Evolutionary conservation across 495 filamentous ascomycete species (phyloP).

Genomic region (Neurospora terricola): DNA sequence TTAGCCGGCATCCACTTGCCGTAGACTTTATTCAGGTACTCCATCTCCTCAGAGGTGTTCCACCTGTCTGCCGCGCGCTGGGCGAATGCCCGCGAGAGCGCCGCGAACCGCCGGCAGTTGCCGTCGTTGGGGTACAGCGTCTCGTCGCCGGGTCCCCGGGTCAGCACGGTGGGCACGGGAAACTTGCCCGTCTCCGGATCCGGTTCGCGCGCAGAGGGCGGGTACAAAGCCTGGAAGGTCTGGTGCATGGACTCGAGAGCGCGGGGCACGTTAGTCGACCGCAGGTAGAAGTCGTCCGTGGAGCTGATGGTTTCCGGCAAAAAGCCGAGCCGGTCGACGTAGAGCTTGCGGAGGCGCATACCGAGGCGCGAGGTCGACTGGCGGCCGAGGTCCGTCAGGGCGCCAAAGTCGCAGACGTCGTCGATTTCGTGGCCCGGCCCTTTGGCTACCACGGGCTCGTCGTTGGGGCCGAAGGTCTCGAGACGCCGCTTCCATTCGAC

Average conservation of each 20-base stretch:
- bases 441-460: constrained; percentile 55
- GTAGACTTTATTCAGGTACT: constrained; percentile 63
- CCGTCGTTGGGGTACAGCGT: constrained; percentile 87
- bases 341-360: constrained; percentile 66
- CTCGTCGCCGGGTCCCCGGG: constrained; percentile 65
- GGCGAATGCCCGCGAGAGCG: constrained; percentile 72
- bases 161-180: constrained; percentile 64
- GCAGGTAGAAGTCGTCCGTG: constrained; percentile 70
- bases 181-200: constrained; percentile 32
- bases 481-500: constrained; percentile 71
- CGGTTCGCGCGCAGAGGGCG: constrained; percentile 48
- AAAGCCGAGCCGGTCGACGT: constrained; percentile 80
- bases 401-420: constrained; percentile 70
- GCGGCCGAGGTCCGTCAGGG: constrained; percentile 80
- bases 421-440: constrained; percentile 64
- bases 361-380: constrained; percentile 78
- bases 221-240: constrained; percentile 83
- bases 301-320: constrained; percentile 56
- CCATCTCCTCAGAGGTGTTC: constrained; percentile 77
- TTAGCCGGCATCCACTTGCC: constrained; percentile 77
- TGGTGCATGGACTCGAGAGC: constrained; percentile 86
- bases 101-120: constrained; percentile 74
- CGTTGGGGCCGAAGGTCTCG: constrained; percentile 67
- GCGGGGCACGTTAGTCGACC: constrained; percentile 73
- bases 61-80: constrained; percentile 69